phyloP scores from a whole-genome alignment of 2,329 filamentous ascomycete genomes.

The Rutstroemia sp. region DNA sequence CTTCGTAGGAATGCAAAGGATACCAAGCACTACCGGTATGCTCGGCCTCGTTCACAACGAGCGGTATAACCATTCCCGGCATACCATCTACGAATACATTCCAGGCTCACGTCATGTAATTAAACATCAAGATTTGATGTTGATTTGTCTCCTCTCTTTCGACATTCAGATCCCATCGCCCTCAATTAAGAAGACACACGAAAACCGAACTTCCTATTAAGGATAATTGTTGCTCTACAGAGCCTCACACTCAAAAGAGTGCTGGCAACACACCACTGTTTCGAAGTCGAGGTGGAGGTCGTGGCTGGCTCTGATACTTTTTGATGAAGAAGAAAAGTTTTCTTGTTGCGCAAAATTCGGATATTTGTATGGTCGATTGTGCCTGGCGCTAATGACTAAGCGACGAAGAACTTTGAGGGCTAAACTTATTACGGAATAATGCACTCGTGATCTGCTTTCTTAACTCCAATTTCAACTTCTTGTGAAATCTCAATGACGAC shows the following conservation, averaged over 20 bases:
- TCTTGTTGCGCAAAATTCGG: constrained; percentile 5
- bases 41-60: too few species aligned
- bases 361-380: not conserved
- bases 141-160: constrained; percentile 57
- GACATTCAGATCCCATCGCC: constrained; percentile 65
- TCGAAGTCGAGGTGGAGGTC: constrained; percentile 51
- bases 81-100: too few species aligned
- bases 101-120: not conserved
- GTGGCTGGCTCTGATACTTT: constrained; percentile 62
- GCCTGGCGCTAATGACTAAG: constrained; percentile 4
- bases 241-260: constrained; percentile 47
- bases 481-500: not conserved
- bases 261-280: constrained; percentile 65
- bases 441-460: rapidly evolving
- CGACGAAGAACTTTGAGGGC: not conserved
- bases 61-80: too few species aligned
- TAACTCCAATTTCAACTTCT: not conserved
- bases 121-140: not conserved
- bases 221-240: constrained; percentile 51
- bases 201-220: constrained; percentile 64
- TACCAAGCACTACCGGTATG: too few species aligned
- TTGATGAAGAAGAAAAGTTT: constrained; percentile 41
- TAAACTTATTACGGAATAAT: not conserved
- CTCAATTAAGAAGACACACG: constrained; percentile 64
- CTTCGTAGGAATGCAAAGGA: too few species aligned